Conservation (phyloP, 257 asterid genomes). For the Hygrophila difformis region DNA sequence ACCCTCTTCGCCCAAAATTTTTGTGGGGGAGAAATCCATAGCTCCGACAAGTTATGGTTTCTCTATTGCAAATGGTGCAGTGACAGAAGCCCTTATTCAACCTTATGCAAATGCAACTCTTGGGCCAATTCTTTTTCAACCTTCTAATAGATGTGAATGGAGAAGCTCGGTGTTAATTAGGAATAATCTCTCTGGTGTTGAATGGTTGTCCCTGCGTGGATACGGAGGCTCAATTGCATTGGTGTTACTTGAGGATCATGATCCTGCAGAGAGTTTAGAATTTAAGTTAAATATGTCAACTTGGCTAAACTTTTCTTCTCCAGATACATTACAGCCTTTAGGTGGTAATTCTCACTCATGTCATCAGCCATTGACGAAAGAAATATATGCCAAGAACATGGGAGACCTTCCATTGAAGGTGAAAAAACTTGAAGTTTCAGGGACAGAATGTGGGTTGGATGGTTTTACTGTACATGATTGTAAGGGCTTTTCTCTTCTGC, state of each 20-base stretch:
- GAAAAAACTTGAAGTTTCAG: conserved; percentile 49
- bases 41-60: conserved; percentile 68
- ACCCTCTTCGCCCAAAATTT: conserved; percentile 39
- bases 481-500: conserved; percentile 55
- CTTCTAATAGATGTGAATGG: conserved; percentile 82
- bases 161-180: conserved; percentile 66
- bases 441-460: conserved; percentile 60
- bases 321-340: conserved; percentile 10
- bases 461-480: conserved; percentile 63
- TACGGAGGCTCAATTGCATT: conserved; percentile 72
- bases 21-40: conserved; percentile 33
- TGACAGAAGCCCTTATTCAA: conserved; percentile 70
- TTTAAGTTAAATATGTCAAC: conserved; percentile 44
- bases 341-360: conserved; percentile 37
- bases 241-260: conserved; percentile 55
- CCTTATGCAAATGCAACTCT: conserved; percentile 54
- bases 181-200: conserved; percentile 87
- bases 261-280: conserved; percentile 48
- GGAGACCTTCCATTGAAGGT: conserved; percentile 83
- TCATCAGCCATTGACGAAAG: conserved; percentile 45
- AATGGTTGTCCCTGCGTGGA: conserved; percentile 72
- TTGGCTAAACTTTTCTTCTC: conserved; percentile 25
- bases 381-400: conserved; percentile 59
- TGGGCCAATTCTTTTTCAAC: conserved; percentile 85
- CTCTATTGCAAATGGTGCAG: conserved; percentile 64